phyloP scores from a whole-genome alignment of 208 protist species.

The Zelonia costaricensis region DNA sequence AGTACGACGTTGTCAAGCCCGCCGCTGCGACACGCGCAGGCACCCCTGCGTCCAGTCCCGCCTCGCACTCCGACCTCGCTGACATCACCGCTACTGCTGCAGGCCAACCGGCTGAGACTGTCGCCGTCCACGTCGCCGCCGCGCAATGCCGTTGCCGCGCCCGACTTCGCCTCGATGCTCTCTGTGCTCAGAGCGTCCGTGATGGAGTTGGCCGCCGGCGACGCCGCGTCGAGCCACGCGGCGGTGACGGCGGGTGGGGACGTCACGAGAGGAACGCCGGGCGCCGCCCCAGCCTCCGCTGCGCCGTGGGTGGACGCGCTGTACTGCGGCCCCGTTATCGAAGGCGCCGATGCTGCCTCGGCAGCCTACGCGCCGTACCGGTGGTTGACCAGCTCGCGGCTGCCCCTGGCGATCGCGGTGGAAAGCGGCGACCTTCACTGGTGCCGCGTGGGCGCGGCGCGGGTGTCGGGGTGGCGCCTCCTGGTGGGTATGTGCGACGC shows the following conservation, averaged over 20 bases:
- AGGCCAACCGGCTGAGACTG: too few species aligned
- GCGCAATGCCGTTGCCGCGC: background rate
- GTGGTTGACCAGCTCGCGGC: slow-evolving; percentile 13
- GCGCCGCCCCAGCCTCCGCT: too few species aligned
- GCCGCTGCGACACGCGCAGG: too few species aligned
- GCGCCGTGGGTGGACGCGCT: slow-evolving; percentile 15
- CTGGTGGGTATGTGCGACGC: background rate
- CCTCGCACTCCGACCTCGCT: too few species aligned
- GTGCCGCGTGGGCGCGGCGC: slow-evolving; percentile 10
- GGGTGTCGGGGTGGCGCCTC: slow-evolving; percentile 19
- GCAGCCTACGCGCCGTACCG: slow-evolving; percentile 2
- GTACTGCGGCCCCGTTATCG: slow-evolving; percentile 7
- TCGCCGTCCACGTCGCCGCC: too few species aligned
- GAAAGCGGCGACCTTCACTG: slow-evolving; percentile 7
- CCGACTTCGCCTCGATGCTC: slow-evolving; percentile 18
- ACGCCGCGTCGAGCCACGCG: background rate
- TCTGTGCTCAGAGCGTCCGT: slow-evolving; percentile 7
- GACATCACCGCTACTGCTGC: too few species aligned
- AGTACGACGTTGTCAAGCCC: too few species aligned
- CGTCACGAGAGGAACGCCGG: too few species aligned
- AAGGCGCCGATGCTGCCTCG: background rate
- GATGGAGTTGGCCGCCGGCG: slow-evolving; percentile 6
- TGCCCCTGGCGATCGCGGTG: slow-evolving; percentile 3
- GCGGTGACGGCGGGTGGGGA: background rate
- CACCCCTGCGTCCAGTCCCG: too few species aligned